Evolutionary conservation across 2,329 filamentous ascomycete genomes (phyloP), one percentile per base, ranked within the genome.

Genomic region (Davidsoniella neocaledoniae): DNA sequence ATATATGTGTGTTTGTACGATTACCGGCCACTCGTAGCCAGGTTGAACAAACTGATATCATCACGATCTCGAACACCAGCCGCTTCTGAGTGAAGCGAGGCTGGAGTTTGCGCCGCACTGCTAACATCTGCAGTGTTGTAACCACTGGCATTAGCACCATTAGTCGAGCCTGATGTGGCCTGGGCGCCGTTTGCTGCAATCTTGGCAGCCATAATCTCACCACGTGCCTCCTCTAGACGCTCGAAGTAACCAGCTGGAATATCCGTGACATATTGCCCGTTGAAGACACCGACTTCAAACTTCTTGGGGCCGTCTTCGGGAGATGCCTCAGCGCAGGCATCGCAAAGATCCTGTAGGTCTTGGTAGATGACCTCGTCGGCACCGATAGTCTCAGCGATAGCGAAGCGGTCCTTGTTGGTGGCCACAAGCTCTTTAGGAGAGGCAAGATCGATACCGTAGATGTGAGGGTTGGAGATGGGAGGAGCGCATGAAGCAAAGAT

Each of bases 231-330:
- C 64, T 85, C 81, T 4, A 93, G 70, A 58, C 86, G 84, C 56
- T 85, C 77, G 57, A 95, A 91, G 66, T 95, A 95, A 37, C 75
- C 79, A 5, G 79, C 73, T 1, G 81, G 76, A 1, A 95, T 83
- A 0, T 78, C 77, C 0, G 90, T 95, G 54, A 85, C 72, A 64
- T 95, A 95, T 55, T 79, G 77, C 43, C 90, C 90, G 60, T 80
- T 86, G 68, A 96, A 95, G 7, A 95, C 88, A 49, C 90, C 88
- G 2, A 93, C 79, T 61, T 96, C 90, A 56, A 95, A 95, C 50
- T 81, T 70, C 7, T 70, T 70, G 54, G 74, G 65, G 50, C 73
- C 67, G 46, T 78, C 73, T 54, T 77, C 79, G 5, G 48, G 52
- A 7, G 49, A 51, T 3, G 85, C 74, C 56, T 86, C 79, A 1